Evolutionary conservation across 2,329 filamentous ascomycete species (phyloP), one percentile per base, ranked within the genome.

Genomic region (Botryotinia calthae): DNA sequence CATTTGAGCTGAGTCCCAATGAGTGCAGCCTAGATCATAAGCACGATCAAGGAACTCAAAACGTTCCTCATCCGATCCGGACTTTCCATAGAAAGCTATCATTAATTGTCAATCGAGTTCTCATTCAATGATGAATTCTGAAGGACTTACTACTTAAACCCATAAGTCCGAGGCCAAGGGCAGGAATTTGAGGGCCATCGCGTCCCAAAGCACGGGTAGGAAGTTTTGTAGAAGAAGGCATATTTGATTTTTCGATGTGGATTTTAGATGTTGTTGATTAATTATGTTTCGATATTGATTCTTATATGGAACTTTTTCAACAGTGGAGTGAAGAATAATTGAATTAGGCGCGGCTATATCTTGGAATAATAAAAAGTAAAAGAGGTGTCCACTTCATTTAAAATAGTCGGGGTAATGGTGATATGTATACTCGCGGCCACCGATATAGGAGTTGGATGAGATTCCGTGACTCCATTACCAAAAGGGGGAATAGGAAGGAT

Each of bases 21-120:
- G 82, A 0, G 56, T 62, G 37, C 64, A 69, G n/a, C 83, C 83
- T 18, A 79, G 74, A 18, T 82, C 78, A 22, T 81, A 79, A 14
- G 82, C 82, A 6, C 80, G 77, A 69, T 84, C 82, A 1, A 84
- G 79, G 6, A 84, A 72, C 2, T 75, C 76, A 14, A 84, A 77
- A 3, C 80, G 79, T 20, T 82, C 80, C 44, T 79, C 75, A 37
- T 84, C 82, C 0, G 79, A 73, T 0, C 76, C 76, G 0, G 75
- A 56, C 6, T 71, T 48, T 6, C 81, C 82, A 58, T 84, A 84
- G 56, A 72, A 73, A 56, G 70, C 69, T 71, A 25, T 16, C 9
- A 28, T 48, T 22, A 8, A 58, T 72, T 14, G n/a, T 44, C 37
- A 69, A 56, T 37, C 7, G 31, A 2, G 6, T 28, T 61, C 1